Base-by-base conservation (phyloP, 2,329 filamentous ascomycete genomes). In the Neonectria magnoliae region DNA sequence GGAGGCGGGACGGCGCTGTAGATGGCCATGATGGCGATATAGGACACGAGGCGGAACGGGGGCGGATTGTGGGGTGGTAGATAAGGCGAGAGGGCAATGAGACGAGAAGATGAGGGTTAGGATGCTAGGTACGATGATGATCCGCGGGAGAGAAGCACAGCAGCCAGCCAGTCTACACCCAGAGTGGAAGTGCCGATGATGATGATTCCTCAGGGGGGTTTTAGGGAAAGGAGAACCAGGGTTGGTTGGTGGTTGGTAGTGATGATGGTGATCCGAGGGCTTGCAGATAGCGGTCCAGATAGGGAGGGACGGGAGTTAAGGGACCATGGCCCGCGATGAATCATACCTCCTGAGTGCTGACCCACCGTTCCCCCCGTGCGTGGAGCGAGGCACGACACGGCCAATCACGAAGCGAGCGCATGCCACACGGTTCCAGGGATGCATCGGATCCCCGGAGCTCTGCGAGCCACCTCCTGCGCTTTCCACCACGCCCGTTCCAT, bases 1-100 rank as follows among this genome's bases (percentile, higher is more conserved):
- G 84, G 85, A 54, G 84, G 84, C 50, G 85, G 84, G 51, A 87
- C 84, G 27, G 84, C 82, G 68, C 78, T 83, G 79, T 82, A 86
- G 76, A 87, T 84, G 63, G 84, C 84, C 83, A 85, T 85, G 73
- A 63, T 77, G 51, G 58, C 55, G 68, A 62, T 45, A 25, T 41
- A 45, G 42, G 41, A 13, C 20, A 50, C n/a, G 38, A 41, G 56
- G 51, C 18, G 57, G 58, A 60, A n/a, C 42, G 44, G 44, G 54
- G 25, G 52, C 38, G 38, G 53, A 60, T 47, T 57, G 50, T 57
- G 60, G 33, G 53, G 53, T 62, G 59, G 64, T 51, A 47, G 64
- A 54, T 18, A 18, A 7, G 50, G 27, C 7, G 62, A 57, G 58
- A 57, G 60, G 50, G 31, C 14, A 51, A 42, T 48, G 9, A 33